phyloP scores from a whole-genome alignment of 1,139 yeast species.

The Candida pseudoviswanathii region DNA sequence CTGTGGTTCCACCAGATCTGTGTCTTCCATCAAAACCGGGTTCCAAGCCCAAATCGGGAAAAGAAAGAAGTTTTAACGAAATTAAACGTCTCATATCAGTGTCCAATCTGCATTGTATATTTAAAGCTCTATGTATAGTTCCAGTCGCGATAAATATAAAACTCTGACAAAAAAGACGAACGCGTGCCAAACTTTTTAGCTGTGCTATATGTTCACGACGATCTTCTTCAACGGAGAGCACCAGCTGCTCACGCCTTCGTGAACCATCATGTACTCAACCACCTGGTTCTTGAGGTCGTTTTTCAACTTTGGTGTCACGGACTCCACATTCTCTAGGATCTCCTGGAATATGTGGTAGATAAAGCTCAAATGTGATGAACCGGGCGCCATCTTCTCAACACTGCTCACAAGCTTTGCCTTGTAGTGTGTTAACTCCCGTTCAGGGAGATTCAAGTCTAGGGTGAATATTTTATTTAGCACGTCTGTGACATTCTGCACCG shows the following conservation, averaged over 20 bases:
- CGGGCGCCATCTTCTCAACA: conserved; percentile 17
- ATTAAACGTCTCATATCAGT: background rate
- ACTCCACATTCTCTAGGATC: conserved; percentile 2
- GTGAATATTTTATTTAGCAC: conserved; percentile 18
- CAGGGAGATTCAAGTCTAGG: conserved; percentile 28
- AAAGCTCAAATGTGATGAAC: conserved; percentile 20
- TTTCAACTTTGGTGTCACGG: conserved; percentile 7
- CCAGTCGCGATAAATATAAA: conserved; percentile 8
- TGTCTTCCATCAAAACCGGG: conserved; percentile 97
- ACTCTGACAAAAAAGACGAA: conserved; percentile 7
- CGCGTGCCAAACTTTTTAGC: background rate
- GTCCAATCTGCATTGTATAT: conserved; percentile 10
- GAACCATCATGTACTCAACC: conserved; percentile 50
- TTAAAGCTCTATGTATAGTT: conserved; percentile 11
- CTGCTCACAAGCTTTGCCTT: conserved; percentile 28
- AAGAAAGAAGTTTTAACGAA: conserved; percentile 55
- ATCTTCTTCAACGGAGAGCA: conserved; percentile 56
- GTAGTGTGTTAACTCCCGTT: conserved; percentile 39
- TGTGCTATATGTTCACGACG: conserved; percentile 20
- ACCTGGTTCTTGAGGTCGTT: conserved; percentile 25
- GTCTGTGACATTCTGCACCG: conserved; percentile 4
- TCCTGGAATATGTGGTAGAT: conserved; percentile 18
- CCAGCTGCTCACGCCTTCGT: conserved; percentile 59
- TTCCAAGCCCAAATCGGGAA: conserved; percentile 95
- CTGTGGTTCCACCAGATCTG: conserved; percentile 97